Base-by-base conservation (phyloP, 495 filamentous ascomycete species). In the Neurospora sp. region DNA sequence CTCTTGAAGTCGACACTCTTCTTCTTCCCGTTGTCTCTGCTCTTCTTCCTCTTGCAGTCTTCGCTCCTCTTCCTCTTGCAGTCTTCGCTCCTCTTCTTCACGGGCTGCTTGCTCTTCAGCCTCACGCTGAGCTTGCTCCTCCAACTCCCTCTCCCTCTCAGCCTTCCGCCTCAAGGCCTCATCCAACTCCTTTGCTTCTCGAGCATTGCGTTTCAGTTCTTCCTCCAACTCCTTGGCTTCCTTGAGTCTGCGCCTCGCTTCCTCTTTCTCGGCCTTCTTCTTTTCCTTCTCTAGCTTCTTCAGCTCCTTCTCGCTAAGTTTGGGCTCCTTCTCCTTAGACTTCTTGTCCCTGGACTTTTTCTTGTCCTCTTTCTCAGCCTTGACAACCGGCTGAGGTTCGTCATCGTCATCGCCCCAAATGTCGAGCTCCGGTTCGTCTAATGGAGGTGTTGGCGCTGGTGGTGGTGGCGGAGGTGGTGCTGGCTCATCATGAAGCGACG, bases 201-300 rank as follows among this genome's bases (percentile, higher is more conserved):
- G 76, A 16, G 82, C 72, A 71, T 81, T 66, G 27, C 54, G 54
- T 14, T 66, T 66, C 54, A 66, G 3, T 37, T 82, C 76, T 79
- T 78, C 72, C 79, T 76, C 69, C 27, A 75, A 76, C 42, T 79
- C 79, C 44, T 80, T 72, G 12, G 78, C 78, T n/a, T 79, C 77
- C 72, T 81, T 77, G 39, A 79, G 81, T 20, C 81, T 73, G 48
- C 79, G 79, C 73, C 76, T 82, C 70, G 79, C 78, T 40, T 77
- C 81, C 37, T 83, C 80, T 71, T 85, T 77, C 41, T 85, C 78
- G 20, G 82, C 72, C 70, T 82, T 82, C 76, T 79, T 78, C 72
- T 79, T 76, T 44, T 73, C 76, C 5, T 76, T 79, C 70, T 76
- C 79, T 20, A 79, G 74, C 71, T 77, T 79, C 72, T 80, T 74